These are phyloP conservation scores for Arachis stenosperma DNA, from an alignment of 306 rosid species.

Conservation along the genomic window DNA sequence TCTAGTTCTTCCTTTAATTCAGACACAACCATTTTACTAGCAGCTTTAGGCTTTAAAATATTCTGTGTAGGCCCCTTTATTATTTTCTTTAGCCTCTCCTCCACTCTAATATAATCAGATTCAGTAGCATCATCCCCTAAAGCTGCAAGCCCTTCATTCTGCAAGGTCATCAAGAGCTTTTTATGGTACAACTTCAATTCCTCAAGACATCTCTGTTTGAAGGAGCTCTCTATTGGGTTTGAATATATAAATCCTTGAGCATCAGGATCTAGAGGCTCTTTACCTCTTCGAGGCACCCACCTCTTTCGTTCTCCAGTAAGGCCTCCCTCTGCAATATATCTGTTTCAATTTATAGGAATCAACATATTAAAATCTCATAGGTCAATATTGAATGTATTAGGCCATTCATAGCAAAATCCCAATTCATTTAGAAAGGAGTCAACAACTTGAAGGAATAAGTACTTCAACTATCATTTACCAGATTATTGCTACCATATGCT, in stretches of 20 bases:
- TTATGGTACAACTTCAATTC: constrained; percentile 68
- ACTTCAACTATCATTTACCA: constrained; percentile 11
- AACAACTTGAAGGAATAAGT: neutral
- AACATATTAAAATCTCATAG: constrained; percentile 6
- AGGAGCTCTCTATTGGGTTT: constrained; percentile 91
- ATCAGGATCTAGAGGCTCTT: constrained; percentile 97
- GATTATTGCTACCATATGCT: constrained; percentile 22
- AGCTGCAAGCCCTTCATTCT: constrained; percentile 70
- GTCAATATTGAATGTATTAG: constrained; percentile 11
- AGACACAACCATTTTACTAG: constrained; percentile 89
- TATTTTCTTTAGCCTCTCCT: constrained; percentile 75
- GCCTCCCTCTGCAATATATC: constrained; percentile 90
- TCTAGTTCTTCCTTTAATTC: constrained; percentile 95
- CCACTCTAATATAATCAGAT: constrained; percentile 78
- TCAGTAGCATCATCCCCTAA: constrained; percentile 82
- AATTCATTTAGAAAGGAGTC: neutral
- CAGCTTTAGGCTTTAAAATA: constrained; percentile 92
- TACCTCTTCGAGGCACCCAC: constrained; percentile 96
- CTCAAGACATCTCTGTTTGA: constrained; percentile 86
- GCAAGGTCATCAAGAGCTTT: constrained; percentile 73
- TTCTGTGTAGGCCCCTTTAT: constrained; percentile 87
- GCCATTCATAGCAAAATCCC: neutral
- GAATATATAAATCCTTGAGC: constrained; percentile 87
- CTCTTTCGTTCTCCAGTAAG: constrained; percentile 96
- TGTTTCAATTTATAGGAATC: constrained; percentile 50